phyloP scores from a whole-genome alignment of 1,284 basidiomycete genomes.

The Ceratobasidium sp. region DNA sequence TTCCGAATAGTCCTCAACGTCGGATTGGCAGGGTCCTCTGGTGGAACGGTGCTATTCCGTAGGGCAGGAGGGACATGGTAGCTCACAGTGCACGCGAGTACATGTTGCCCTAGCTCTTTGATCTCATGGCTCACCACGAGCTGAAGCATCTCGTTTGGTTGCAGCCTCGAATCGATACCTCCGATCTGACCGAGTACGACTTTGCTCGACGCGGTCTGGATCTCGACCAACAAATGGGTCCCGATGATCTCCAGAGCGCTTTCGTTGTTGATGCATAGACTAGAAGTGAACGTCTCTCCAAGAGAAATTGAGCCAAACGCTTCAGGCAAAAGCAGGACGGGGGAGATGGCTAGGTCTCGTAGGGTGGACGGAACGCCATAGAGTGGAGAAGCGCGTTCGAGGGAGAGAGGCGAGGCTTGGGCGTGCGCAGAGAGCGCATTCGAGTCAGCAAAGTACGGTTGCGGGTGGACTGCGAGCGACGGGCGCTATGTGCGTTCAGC shows the following conservation, averaged over 20 bases:
- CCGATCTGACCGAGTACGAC: conserved; percentile 70
- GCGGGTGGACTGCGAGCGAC: conserved; percentile 76
- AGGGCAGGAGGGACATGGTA: conserved; percentile 65
- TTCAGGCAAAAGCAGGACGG: conserved; percentile 76
- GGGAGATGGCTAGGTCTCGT: conserved; percentile 75
- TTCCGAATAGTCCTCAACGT: conserved; percentile 78
- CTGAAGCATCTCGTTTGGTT: conserved; percentile 65
- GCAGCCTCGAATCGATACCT: conserved; percentile 60
- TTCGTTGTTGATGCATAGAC: conserved; percentile 82
- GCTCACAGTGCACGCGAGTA: conserved; percentile 76
- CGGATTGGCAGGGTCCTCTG: conserved; percentile 66
- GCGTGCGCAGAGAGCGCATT: conserved; percentile 80
- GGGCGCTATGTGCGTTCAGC: conserved; percentile 64
- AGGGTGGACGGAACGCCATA: conserved; percentile 73
- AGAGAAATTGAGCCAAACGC: conserved; percentile 83
- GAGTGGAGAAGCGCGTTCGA: conserved; percentile 71
- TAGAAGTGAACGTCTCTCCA: conserved; percentile 82
- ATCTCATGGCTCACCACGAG: conserved; percentile 78
- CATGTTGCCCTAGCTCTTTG: conserved; percentile 85
- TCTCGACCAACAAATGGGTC: conserved; percentile 70
- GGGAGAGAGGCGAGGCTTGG: conserved; percentile 76
- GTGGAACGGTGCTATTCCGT: conserved; percentile 54
- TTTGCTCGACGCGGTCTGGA: conserved; percentile 78
- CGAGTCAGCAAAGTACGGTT: conserved; percentile 84
- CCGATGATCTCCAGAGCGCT: conserved; percentile 52